Evolutionary conservation across 164 flowering plant genomes (phyloP).

Genomic region (Chimonanthus praecox): DNA sequence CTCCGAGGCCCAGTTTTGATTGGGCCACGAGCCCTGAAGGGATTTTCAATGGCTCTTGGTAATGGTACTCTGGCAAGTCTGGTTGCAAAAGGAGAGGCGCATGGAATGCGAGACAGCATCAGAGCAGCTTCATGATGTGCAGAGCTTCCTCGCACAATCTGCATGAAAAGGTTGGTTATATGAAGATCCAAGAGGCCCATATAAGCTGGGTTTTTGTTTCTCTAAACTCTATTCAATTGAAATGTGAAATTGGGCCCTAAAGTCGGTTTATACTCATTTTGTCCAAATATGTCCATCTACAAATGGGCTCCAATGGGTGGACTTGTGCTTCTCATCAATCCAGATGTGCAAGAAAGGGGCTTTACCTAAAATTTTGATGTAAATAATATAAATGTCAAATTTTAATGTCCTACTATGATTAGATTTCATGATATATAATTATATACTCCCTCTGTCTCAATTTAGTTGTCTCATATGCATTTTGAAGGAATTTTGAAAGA

Average conservation of each 20-base stretch:
- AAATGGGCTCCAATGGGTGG: neutral
- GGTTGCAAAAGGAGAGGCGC: slow-evolving; percentile 49
- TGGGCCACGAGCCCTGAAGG: slow-evolving; percentile 41
- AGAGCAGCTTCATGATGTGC: slow-evolving; percentile 44
- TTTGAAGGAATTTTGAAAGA: too few relatives aligned
- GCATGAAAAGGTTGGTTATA: neutral
- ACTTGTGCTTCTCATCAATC: too few relatives aligned
- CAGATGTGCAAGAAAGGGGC: too few relatives aligned
- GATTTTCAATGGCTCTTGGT: slow-evolving; percentile 40
- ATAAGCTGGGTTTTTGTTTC: neutral
- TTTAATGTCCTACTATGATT: too few relatives aligned
- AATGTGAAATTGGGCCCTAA: neutral
- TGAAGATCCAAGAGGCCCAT: neutral
- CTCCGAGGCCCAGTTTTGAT: slow-evolving; percentile 64
- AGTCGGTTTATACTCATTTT: neutral
- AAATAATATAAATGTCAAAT: too few relatives aligned
- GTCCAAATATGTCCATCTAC: neutral
- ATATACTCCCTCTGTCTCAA: too few relatives aligned
- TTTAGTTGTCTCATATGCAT: too few relatives aligned
- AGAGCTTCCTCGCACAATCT: slow-evolving; percentile 65
- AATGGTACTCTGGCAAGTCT: slow-evolving; percentile 50
- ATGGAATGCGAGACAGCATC: slow-evolving; percentile 32
- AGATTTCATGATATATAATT: too few relatives aligned
- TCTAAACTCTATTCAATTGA: too few relatives aligned
- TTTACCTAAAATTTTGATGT: too few relatives aligned